These are phyloP conservation scores for Chrysanthemum makinoi DNA, from an alignment of 129 eudicot genomes.

Conservation along the genomic window DNA sequence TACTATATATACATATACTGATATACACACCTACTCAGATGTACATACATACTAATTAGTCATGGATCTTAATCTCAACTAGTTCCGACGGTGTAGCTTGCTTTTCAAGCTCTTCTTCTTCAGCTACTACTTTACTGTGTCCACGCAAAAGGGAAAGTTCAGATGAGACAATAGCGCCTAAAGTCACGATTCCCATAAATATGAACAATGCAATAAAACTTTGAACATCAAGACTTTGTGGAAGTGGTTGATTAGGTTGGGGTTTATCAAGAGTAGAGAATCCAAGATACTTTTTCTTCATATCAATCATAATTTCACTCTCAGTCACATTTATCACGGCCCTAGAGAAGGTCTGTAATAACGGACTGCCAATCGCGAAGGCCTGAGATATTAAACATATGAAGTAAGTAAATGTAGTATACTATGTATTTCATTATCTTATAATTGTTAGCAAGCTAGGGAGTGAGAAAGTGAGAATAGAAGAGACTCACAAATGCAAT, in stretches of 20 bases:
- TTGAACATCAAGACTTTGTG: slow-evolving; percentile 20
- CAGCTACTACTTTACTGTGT: slow-evolving; percentile 1
- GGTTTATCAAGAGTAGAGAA: neutral
- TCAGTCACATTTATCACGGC: slow-evolving; percentile 21
- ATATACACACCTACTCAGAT: too few species aligned
- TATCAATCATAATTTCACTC: neutral
- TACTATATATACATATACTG: too few species aligned
- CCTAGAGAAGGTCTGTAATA: slow-evolving; percentile 3
- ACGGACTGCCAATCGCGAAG: slow-evolving; percentile 7
- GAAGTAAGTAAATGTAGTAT: neutral
- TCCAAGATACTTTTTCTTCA: slow-evolving; percentile 20
- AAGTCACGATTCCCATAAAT: slow-evolving; percentile 14
- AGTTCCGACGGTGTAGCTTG: neutral
- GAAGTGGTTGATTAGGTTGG: slow-evolving; percentile 1
- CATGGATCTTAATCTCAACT: too few species aligned
- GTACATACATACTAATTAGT: too few species aligned
- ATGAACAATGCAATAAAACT: slow-evolving; percentile 17
- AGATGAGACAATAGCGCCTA: slow-evolving; percentile 10
- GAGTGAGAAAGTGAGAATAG: neutral
- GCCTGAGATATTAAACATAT: slow-evolving; percentile 9
- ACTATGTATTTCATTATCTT: neutral
- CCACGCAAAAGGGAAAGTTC: slow-evolving; percentile 1
- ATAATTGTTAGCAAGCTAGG: neutral
- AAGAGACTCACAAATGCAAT: slow-evolving; percentile 25
- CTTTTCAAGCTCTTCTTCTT: neutral